Conservation (phyloP, 331 rosid species). For the Malus hybrid region DNA sequence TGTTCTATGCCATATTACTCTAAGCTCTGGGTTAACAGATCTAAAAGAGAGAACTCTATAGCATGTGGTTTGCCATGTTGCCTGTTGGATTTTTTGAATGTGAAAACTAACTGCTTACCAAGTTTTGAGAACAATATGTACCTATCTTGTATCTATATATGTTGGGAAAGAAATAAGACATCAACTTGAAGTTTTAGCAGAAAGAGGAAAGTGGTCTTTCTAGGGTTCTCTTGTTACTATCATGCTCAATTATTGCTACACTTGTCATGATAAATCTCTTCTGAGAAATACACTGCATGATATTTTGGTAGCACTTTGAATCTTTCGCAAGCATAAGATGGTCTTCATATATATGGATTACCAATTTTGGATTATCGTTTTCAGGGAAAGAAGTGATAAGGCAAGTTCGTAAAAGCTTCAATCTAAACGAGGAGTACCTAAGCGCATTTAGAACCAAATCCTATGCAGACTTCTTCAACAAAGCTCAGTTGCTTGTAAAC, state of each 20-base stretch:
- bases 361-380: neutral
- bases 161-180: neutral
- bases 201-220: neutral
- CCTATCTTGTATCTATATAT: neutral
- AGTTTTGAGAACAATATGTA: no score
- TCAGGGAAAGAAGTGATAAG: constrained; percentile 18
- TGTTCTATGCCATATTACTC: neutral
- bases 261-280: neutral
- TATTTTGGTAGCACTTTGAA: neutral
- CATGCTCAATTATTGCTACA: no score
- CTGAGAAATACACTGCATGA: neutral
- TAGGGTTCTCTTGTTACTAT: no score
- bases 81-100: neutral
- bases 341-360: neutral
- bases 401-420: constrained; percentile 24
- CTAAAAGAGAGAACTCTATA: neutral
- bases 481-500: constrained; percentile 31
- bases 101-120: neutral
- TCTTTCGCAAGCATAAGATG: neutral
- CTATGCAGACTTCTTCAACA: constrained; percentile 33
- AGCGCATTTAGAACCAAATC: constrained; percentile 48
- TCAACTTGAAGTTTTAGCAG: neutral
- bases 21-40: neutral
- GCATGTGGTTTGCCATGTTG: neutral
- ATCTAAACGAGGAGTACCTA: constrained; percentile 43